Evolutionary conservation across 352 stramenopile genomes (phyloP), one percentile per base, ranked within the genome.

Genomic region (Pythium apleroticum): DNA sequence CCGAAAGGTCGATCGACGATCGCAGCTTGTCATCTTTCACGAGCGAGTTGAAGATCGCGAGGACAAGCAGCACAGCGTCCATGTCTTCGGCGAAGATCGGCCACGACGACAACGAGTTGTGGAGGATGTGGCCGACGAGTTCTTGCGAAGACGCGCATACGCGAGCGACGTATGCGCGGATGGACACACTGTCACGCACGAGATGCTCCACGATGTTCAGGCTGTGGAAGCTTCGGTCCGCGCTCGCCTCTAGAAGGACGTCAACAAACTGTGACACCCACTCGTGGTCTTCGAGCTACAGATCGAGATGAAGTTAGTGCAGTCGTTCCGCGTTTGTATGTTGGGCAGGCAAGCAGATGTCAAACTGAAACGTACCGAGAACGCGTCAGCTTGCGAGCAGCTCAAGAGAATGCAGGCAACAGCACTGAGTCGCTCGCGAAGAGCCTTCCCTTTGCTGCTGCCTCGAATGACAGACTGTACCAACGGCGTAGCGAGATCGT

Each of bases 71-170:
- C 10, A 70, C 63, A 24, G 63, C 63, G 39, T 70, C 63, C 56
- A 65, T 57, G 25, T 70, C 63, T 50, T 70, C 63, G 1, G 56
- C 55, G 41, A 65, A 70, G 28, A 70, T 64, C 14, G 63, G 63
- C 63, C 63, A 70, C 35, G 56, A 56, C 15, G 48, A 61, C 12
- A 70, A 33, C 35, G 57, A 60, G 30, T 37, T 65, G 14, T 65
- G 63, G 17, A 65, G 30, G 19, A 70, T 43, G 7, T 70, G 63
- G 20, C 31, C 33, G 7, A 70, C 24, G 4, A 65, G 27, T 37
- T 65, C 63, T 41, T 56, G 35, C 3, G 48, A 60, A 7, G 49
- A 65, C 6, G 27, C 56, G 35, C 35, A 60, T 4, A 46, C 41
- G 1, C 24, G 14, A 14, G 63, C 55, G 7, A 61, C 20, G 50